Evolutionary conservation across 345 rosid species (phyloP), one percentile per base, ranked within the genome.

Genomic region (Acer yangbiense): DNA sequence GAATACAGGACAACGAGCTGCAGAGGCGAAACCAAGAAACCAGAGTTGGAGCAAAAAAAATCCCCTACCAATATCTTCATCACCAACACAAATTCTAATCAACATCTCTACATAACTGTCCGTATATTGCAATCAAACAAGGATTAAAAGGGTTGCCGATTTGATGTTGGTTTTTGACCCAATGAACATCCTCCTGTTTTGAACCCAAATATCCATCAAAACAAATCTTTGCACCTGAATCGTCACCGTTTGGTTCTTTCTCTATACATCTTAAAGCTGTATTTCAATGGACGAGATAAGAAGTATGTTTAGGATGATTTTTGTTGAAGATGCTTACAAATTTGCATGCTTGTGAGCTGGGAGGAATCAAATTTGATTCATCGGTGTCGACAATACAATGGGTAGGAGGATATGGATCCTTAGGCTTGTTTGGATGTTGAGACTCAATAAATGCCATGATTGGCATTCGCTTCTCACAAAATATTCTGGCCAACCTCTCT

Each of bases 201-300:
- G 87, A 84, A n/a, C 92, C 92, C 60, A 89, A 32, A 55, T 81
- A 89, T 43, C 89, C 92, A 74, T 89, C 88, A 76, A 85, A 81
- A 68, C 90, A 35, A 89, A 68, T 84, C 89, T 78, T 87, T 89
- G 75, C 86, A 72, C 70, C 88, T 80, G 39, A 29, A 89, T 80
- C 3, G 84, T 84, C 7, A 82, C 92, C 6, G 50, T 78, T 78
- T 23, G 85, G 69, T 72, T 89, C 88, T 55, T 81, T 71, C 83
- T 87, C 90, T 69, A 87, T 65, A 88, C 88, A 86, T 27, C 80
- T 80, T 21, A 87, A 69, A 50, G 76, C 92, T 89, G 76, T 64
- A 77, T 35, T 72, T 41, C 14, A 71, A 16, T n/a, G 65, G 2
- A 70, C 12, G 3, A 60, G 6, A 8, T 44, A 21, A 41, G 2